Conservation (phyloP, 768 basidiomycete genomes). For the Gymnopilus dilepis region DNA sequence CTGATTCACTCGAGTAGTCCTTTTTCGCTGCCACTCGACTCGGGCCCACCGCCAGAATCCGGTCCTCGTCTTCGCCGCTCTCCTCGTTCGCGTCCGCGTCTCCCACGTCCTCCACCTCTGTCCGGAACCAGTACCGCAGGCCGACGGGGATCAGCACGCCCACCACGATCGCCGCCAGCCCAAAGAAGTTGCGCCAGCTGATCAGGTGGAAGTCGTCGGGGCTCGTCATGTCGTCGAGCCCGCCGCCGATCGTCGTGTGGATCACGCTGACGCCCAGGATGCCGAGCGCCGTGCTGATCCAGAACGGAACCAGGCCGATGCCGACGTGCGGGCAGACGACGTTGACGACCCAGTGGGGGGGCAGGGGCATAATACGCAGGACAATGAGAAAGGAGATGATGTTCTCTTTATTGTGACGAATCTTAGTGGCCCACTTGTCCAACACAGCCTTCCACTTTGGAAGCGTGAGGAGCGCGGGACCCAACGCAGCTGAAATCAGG, state of each 20-base stretch:
- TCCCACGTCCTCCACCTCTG: constrained; percentile 52
- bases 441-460: constrained; percentile 85
- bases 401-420: constrained; percentile 80
- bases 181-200: constrained; percentile 89
- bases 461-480: constrained; percentile 87
- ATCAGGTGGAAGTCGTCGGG: constrained; percentile 93
- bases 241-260: constrained; percentile 92
- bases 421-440: constrained; percentile 82
- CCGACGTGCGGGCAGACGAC: constrained; percentile 92
- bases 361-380: constrained; percentile 91
- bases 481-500: constrained; percentile 88
- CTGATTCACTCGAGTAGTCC: constrained; percentile 26
- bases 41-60: constrained; percentile 63
- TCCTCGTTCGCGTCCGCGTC: constrained; percentile 35
- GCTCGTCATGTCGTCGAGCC: constrained; percentile 94
- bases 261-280: constrained; percentile 92
- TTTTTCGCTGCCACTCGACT: constrained; percentile 33
- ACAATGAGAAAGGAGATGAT: constrained; percentile 92
- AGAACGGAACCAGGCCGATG: constrained; percentile 85
- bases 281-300: constrained; percentile 88
- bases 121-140: constrained; percentile 80
- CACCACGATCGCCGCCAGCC: constrained; percentile 81
- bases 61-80: constrained; percentile 40
- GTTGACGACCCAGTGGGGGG: constrained; percentile 97
- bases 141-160: constrained; percentile 96